phyloP scores from a whole-genome alignment of 163 green algal species.

The Chlorella variabilis region DNA sequence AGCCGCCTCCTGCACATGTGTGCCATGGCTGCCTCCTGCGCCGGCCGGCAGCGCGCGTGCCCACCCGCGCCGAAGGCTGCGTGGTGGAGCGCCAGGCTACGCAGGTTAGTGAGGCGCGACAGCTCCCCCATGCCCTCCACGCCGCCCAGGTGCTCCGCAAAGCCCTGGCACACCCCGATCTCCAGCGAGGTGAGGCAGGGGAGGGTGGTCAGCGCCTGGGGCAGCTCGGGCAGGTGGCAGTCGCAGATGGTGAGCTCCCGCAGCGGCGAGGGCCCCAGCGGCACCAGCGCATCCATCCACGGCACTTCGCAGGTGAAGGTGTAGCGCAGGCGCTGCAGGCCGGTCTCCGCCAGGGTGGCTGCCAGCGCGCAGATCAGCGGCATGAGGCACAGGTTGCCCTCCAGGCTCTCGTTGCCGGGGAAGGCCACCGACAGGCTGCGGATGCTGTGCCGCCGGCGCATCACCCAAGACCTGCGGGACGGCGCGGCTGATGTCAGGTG shows the following conservation, averaged over 20 bases:
- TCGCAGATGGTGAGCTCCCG: neutral
- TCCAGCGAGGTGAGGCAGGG: neutral
- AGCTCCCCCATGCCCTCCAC: neutral
- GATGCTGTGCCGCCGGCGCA: neutral
- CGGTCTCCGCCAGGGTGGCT: neutral
- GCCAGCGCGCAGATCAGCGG: neutral
- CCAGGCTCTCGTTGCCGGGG: neutral
- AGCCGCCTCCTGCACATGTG: no score
- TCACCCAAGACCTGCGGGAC: neutral
- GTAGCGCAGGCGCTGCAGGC: neutral
- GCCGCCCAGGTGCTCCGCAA: neutral
- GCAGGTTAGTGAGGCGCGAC: no score
- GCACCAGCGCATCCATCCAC: neutral
- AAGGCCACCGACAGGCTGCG: neutral
- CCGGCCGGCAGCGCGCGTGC: no score
- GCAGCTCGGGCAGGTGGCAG: neutral
- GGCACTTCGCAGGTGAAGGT: neutral
- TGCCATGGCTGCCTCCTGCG: no score
- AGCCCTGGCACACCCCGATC: neutral
- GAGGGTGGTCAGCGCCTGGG: neutral
- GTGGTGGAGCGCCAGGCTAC: no score
- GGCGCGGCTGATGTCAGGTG: no score
- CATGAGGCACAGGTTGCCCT: neutral
- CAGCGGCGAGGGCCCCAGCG: neutral
- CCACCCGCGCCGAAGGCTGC: no score